Percentiles rank a stretch among this genome's conserved stretches.
Conservation (phyloP, 345 rosid species). For the Laguncularia racemosa region DNA sequence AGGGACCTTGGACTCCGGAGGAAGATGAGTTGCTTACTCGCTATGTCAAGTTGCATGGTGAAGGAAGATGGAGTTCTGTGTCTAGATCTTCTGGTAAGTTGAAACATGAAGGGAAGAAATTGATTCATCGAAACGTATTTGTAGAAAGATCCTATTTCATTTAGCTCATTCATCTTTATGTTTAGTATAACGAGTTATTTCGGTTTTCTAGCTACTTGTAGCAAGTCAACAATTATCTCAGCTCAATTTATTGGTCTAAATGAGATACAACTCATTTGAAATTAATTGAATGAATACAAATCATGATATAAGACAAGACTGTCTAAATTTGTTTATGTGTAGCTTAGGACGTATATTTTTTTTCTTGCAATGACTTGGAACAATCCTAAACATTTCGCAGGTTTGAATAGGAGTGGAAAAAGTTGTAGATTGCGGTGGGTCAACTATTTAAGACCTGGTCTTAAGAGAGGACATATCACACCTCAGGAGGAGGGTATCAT, state of each 20-base stretch:
- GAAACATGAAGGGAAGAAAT: no score
- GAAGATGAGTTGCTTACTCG: slow-evolving; percentile 61
- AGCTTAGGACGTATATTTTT: no score
- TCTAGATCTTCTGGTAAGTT: slow-evolving; percentile 50
- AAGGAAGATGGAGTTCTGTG: slow-evolving; percentile 82
- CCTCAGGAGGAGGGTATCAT: slow-evolving; percentile 86
- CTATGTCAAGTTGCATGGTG: slow-evolving; percentile 56
- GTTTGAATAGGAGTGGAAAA: slow-evolving; percentile 75
- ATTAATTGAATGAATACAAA: no score
- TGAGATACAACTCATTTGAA: no score
- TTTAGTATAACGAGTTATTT: no score
- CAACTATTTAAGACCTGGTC: slow-evolving; percentile 83
- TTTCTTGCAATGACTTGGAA: no score
- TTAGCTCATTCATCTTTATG: no score
- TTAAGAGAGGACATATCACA: slow-evolving; percentile 71
- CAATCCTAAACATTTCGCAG: slow-evolving; percentile 14
- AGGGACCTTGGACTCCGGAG: slow-evolving; percentile 87
- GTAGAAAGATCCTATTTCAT: no score
- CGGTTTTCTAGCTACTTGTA: no score
- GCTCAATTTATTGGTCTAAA: no score
- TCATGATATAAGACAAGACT: not conserved
- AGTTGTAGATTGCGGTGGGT: slow-evolving; percentile 95
- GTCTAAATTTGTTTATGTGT: not conserved
- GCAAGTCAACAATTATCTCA: no score
- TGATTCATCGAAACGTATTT: no score